phyloP scores from a whole-genome alignment of 306 rosid genomes.

The Arachis stenosperma region DNA sequence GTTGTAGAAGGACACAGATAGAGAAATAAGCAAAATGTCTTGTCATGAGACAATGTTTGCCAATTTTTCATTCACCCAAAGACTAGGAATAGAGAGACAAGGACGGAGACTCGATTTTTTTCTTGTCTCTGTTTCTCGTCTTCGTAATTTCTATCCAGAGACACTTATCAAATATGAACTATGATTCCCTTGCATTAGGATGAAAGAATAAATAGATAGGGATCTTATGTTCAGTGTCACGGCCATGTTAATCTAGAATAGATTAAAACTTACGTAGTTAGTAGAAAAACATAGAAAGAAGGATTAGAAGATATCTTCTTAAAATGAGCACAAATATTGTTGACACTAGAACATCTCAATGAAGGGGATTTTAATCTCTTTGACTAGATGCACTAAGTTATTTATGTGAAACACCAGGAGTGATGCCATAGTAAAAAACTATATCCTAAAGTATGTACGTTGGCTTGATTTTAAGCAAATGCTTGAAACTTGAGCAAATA shows the following conservation, averaged over 20 bases:
- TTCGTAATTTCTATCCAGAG: no score
- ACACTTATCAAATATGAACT: background rate
- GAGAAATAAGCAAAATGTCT: no score
- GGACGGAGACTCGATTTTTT: no score
- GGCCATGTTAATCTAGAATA: background rate
- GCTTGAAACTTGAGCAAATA: background rate
- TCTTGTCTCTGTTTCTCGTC: no score
- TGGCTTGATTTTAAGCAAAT: background rate
- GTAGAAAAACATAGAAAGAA: background rate
- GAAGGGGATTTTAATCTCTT: background rate
- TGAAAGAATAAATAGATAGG: background rate
- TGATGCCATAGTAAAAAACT: background rate
- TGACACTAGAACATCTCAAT: background rate
- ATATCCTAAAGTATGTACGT: background rate
- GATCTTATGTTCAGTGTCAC: background rate
- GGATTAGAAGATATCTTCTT: background rate
- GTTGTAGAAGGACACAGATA: no score
- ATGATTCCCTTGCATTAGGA: conserved; percentile 8
- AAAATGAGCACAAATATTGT: background rate
- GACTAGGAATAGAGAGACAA: no score
- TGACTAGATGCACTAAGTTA: background rate
- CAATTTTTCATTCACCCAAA: no score
- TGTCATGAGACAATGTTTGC: no score
- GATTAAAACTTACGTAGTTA: background rate
- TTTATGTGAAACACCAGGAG: background rate